Conservation (phyloP, 176 grass and related monocot species). For the Oryza nivara region DNA sequence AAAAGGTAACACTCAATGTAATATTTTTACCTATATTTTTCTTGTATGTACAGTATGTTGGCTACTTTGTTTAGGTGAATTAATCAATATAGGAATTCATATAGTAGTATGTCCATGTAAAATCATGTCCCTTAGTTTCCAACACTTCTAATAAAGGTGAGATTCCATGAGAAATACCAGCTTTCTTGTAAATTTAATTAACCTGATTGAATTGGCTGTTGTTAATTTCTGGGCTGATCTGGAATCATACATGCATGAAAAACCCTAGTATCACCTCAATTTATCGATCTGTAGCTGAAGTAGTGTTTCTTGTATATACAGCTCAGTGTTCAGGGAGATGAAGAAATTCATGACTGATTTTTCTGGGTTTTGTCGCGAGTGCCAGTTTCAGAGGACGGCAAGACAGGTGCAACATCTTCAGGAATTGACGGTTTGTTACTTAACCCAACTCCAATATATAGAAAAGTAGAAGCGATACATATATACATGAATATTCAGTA, state of each 20-base stretch:
- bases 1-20: constrained; percentile 9
- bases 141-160: background rate
- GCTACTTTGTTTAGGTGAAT: background rate
- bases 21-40: background rate
- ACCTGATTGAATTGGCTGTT: background rate
- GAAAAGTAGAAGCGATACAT: background rate
- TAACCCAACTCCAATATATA: background rate
- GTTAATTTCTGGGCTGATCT: background rate
- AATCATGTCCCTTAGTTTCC: background rate
- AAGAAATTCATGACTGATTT: background rate
- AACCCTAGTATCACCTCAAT: background rate
- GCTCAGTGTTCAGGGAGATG: constrained; percentile 7
- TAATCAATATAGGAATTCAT: background rate
- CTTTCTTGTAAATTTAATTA: background rate
- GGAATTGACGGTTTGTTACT: background rate
- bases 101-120: background rate
- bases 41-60: background rate
- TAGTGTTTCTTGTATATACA: background rate
- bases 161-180: background rate
- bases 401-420: background rate
- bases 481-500: background rate
- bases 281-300: background rate
- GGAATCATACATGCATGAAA: background rate
- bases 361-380: constrained; percentile 2
- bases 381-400: background rate